A percentile compares a stretch with the other conserved stretches of the same genome.
These are phyloP conservation scores for Oryza australiensis DNA, from an alignment of 176 grass and related monocot genomes.

Conservation along the genomic window DNA sequence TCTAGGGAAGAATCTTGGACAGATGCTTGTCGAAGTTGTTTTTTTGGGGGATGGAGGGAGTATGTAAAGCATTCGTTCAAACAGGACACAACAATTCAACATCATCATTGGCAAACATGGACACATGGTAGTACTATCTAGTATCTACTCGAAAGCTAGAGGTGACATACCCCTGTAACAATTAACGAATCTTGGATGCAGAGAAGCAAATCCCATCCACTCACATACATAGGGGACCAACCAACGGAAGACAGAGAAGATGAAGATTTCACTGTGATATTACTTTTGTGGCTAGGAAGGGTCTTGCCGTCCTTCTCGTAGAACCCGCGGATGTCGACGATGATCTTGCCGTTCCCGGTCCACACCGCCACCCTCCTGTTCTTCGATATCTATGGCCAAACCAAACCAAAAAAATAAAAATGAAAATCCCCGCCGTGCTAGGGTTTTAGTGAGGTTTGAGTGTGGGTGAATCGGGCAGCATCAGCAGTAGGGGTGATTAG, in stretches of 20 bases:
- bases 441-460: constrained; percentile 38
- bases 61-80: neutral
- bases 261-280: neutral
- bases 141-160: neutral
- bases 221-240: neutral
- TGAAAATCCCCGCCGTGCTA: neutral
- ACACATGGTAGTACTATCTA: neutral
- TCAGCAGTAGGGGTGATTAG: neutral
- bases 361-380: constrained; percentile 71
- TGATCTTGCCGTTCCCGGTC: constrained; percentile 65
- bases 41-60: too few species aligned
- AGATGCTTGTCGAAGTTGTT: too few species aligned
- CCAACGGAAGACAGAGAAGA: neutral
- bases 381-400: constrained; percentile 70
- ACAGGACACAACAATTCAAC: neutral
- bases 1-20: too few species aligned
- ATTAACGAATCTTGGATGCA: neutral
- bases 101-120: neutral
- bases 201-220: neutral
- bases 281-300: constrained; percentile 83
- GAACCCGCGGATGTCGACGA: constrained; percentile 90
- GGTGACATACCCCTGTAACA: neutral
- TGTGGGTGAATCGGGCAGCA: neutral
- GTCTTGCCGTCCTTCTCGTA: constrained; percentile 84
- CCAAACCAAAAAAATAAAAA: neutral